phyloP scores from a whole-genome alignment of 768 basidiomycete genomes.

The Porpolomopsis calyptriformis region DNA sequence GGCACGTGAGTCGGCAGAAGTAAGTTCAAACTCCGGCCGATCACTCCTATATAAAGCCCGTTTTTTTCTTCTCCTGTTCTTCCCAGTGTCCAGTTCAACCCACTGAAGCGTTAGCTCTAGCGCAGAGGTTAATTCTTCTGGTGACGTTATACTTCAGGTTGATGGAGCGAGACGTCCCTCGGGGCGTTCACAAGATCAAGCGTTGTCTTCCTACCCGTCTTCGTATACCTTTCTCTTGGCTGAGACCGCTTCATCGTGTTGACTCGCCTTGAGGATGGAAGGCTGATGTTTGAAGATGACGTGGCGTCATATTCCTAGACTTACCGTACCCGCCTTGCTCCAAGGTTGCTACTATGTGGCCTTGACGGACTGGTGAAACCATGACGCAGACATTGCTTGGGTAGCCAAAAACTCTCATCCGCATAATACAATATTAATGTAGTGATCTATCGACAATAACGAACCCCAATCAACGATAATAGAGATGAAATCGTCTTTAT shows the following conservation, averaged over 20 bases:
- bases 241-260: conserved; percentile 44
- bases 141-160: conserved; percentile 62
- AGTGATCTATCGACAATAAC: neutral
- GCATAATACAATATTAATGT: neutral
- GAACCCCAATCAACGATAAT: too few relatives aligned
- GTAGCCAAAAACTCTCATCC: too few relatives aligned
- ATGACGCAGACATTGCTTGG: conserved; percentile 68
- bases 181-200: conserved; percentile 32
- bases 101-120: conserved; percentile 49
- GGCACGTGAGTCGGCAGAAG: neutral
- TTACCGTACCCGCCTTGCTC: conserved; percentile 46
- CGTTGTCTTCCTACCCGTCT: conserved; percentile 21
- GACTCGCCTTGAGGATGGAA: conserved; percentile 29
- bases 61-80: conserved; percentile 16
- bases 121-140: conserved; percentile 43
- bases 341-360: conserved; percentile 61
- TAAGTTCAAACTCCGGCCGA: conserved; percentile 22
- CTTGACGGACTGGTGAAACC: conserved; percentile 76
- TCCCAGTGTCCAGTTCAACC: conserved; percentile 61
- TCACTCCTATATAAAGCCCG: conserved; percentile 16
- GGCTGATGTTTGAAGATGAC: conserved; percentile 28
- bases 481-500: too few relatives aligned
- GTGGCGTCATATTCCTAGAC: conserved; percentile 78
- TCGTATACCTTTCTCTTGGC: conserved; percentile 17
- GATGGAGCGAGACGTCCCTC: conserved; percentile 61